Evolutionary conservation across 768 basidiomycete species (phyloP), one percentile per base, ranked within the genome.

Genomic region (Sistotremastrum suecicum): DNA sequence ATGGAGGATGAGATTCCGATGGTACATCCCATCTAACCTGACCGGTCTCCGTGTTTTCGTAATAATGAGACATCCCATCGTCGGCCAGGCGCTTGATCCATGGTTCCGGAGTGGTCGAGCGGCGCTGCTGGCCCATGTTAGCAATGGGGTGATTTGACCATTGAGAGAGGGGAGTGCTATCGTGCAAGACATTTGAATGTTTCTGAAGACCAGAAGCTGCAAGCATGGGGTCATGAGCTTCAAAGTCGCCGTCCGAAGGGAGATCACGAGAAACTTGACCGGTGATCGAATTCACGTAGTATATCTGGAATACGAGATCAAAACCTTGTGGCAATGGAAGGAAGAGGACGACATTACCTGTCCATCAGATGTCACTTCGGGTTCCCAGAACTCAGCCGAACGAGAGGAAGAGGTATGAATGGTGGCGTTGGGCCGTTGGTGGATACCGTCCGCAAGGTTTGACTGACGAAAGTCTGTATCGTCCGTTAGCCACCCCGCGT

Each of bases 51-150:
- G 71, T 78, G 67, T 92, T 91, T 59, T 71, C 59, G 60, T 84
- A 91, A 56, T 75, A 87, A 58, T 83, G 86, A 3, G 82, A 75
- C 63, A 75, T 66, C 34, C 86, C 86, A 53, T 91, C 88, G 55
- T 89, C 86, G 28, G 82, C 82, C 39, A 88, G 68, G 45, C 76
- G 76, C 54, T 74, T 75, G 20, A 79, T 65, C 90, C 90, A 94
- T n/a, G 81, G 82, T 53, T 87, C 82, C 12, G 84, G 81, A 4
- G 76, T 77, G 9, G 74, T 70, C 11, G 73, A 70, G 30, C 72
- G 71, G 41, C 68, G 72, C 12, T 12, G 67, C 71, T 32, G 80
- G 55, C 37, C 80, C 81, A 55, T 82, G 80, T 6, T 79, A 32
- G 75, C 70, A 5, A 10, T 52, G 47, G 9, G 29, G 71, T 76